These are phyloP conservation scores for Sclerospora graminicola DNA, from an alignment of 352 stramenopile species.

Conservation along the genomic window DNA sequence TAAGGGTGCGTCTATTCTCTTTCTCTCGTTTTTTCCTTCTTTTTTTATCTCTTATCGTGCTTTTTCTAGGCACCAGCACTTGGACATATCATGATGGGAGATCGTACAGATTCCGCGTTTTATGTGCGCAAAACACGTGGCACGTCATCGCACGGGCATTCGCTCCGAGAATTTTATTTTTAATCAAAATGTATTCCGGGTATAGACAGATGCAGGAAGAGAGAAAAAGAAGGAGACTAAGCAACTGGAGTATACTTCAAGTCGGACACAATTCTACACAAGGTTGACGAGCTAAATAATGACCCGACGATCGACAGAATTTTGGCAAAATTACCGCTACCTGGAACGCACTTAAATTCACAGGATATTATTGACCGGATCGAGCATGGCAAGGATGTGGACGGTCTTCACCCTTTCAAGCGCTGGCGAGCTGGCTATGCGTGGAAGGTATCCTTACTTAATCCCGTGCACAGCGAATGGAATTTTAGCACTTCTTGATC, in stretches of 20 bases:
- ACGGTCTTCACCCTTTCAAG: slow-evolving; percentile 98
- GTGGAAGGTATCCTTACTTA: too few species aligned
- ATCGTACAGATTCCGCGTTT: slow-evolving; percentile 92
- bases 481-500: slow-evolving; percentile 93
- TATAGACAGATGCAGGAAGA: too few species aligned
- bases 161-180: slow-evolving; percentile 85
- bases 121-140: slow-evolving; percentile 99
- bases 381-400: slow-evolving; percentile 93
- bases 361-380: slow-evolving; percentile 90
- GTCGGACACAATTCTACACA: too few species aligned
- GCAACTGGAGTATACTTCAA: slow-evolving; percentile 22
- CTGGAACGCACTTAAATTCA: slow-evolving; percentile 87
- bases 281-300: too few species aligned
- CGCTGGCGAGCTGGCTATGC: slow-evolving; percentile 87
- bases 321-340: slow-evolving; percentile 89
- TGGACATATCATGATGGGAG: slow-evolving; percentile 98
- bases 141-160: too few species aligned
- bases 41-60: not conserved
- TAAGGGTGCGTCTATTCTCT: too few species aligned
- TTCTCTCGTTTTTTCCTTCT: not conserved
- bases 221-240: not conserved
- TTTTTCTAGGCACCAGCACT: too few species aligned
- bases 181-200: slow-evolving; percentile 33
- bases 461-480: slow-evolving; percentile 97
- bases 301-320: slow-evolving; percentile 78